phyloP scores from a whole-genome alignment of 257 asterid genomes.

The Ajuga chamaepitys region DNA sequence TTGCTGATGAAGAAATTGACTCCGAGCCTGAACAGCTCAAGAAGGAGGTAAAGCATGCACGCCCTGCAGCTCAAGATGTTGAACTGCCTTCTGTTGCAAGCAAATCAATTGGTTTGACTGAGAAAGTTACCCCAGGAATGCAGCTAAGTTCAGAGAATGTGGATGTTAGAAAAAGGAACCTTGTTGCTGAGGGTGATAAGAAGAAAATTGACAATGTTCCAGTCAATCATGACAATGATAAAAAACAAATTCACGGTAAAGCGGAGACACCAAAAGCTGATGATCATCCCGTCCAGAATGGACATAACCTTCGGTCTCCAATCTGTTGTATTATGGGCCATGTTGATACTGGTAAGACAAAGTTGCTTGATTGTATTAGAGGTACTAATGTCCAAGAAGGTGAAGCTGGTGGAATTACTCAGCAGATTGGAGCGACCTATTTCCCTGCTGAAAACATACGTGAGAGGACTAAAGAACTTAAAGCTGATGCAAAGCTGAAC shows the following conservation, averaged over 20 bases:
- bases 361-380: constrained; percentile 92
- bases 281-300: constrained; percentile 25
- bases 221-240: no score
- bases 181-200: constrained; percentile 30
- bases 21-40: constrained; percentile 55
- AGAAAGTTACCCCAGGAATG: constrained; percentile 18
- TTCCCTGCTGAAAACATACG: constrained; percentile 95
- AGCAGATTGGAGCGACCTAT: constrained; percentile 98
- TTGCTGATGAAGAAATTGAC: constrained; percentile 79
- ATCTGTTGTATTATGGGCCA: constrained; percentile 99
- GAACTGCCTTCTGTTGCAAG: constrained; percentile 27
- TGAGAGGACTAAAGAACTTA: constrained; percentile 91
- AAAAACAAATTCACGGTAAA: constrained; percentile 11
- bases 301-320: constrained; percentile 72
- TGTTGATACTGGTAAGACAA: constrained; percentile 97
- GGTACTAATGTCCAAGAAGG: constrained; percentile 99
- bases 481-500: constrained; percentile 88
- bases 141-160: constrained; percentile 24
- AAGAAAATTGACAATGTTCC: constrained; percentile 22
- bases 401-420: constrained; percentile 99
- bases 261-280: constrained; percentile 29
- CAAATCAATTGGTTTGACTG: constrained; percentile 23
- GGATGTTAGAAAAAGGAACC: constrained; percentile 21
- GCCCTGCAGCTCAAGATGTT: constrained; percentile 26
- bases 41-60: constrained; percentile 43